Conservation (phyloP, 208 protist genomes). For the Strigomonas galati region DNA sequence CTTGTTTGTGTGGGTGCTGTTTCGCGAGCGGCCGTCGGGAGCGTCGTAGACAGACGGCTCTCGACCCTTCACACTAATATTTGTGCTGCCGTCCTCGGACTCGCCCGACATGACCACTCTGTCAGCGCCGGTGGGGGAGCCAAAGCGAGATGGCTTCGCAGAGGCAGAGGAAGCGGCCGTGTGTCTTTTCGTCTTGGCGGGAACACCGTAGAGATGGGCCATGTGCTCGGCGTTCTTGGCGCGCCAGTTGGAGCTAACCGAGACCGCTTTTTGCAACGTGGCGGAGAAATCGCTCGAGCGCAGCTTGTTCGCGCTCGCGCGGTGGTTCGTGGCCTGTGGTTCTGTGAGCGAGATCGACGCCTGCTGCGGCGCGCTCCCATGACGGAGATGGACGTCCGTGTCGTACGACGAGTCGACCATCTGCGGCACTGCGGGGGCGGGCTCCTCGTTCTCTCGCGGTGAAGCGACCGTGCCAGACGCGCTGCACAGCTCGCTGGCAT, state of each 20-base stretch:
- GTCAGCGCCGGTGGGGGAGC: neutral
- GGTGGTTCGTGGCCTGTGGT: neutral
- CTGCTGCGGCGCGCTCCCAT: too few relatives aligned
- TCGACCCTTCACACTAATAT: neutral
- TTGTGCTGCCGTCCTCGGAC: neutral
- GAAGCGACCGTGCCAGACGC: too few relatives aligned
- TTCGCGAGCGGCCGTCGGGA: neutral
- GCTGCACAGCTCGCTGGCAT: neutral
- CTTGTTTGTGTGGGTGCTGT: neutral
- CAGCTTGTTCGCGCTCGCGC: neutral
- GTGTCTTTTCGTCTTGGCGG: neutral
- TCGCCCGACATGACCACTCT: neutral
- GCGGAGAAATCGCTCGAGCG: constrained; percentile 5
- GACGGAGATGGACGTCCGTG: neutral
- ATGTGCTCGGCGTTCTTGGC: constrained; percentile 5
- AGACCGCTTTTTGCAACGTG: neutral
- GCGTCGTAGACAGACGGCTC: neutral
- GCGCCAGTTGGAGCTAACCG: neutral
- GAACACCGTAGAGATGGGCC: constrained; percentile 4
- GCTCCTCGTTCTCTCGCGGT: too few relatives aligned
- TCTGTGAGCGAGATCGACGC: too few relatives aligned
- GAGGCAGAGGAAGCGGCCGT: neutral
- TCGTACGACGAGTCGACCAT: too few relatives aligned
- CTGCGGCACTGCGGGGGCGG: too few relatives aligned
- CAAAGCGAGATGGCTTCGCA: neutral